Base-by-base conservation (phyloP, 2,329 filamentous ascomycete genomes). In the Curvularia lunata region DNA sequence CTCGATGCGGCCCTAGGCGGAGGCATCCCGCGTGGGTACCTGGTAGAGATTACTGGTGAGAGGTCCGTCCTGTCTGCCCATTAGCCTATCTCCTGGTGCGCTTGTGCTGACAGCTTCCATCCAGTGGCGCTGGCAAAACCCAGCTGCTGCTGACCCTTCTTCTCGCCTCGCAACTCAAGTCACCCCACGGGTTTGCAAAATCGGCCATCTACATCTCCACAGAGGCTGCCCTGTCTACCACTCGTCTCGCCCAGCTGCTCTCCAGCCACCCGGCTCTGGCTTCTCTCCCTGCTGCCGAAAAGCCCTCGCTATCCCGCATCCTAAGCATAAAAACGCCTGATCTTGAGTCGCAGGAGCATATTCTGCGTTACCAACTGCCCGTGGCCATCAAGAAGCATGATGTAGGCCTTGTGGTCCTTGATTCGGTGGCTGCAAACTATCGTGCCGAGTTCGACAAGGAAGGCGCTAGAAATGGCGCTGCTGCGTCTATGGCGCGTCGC, bases 371-470 rank as follows among this genome's bases (percentile, higher is more conserved):
- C 77, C 95, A 99, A 76, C 88, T 98, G 5, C 95, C 95, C 1
- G 89, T 97, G 18, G 88, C 92, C 27, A 86, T 97, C 19, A 81
- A 85, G 63, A 86, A 91, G 46, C 87, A 91, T 75, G 84, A 88
- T 60, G 83, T 97, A 51, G 92, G 94, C 2, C 84, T 99, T 1
- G 79, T 99, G 1, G 84, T 98, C 13, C 80, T 99, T 30, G 95
- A 99, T 79, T 96, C 91, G 5, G 89, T 99, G 27, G 93, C 95
- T 0, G 92, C 95, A 58, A 99, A 99, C 78, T 99, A 95, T 77
- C 89, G 95, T 63, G 93, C 91, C 48, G 94, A 98, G 75, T 95
- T 92, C 68, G 90, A 92, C 66, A 84, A 86, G 54, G 77, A 79
- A 27, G 71, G 66, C 72, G 56, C 67, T 61, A 48, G 76, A 68